phyloP scores from a whole-genome alignment of 345 rosid genomes.

The Anacardium occidentale region DNA sequence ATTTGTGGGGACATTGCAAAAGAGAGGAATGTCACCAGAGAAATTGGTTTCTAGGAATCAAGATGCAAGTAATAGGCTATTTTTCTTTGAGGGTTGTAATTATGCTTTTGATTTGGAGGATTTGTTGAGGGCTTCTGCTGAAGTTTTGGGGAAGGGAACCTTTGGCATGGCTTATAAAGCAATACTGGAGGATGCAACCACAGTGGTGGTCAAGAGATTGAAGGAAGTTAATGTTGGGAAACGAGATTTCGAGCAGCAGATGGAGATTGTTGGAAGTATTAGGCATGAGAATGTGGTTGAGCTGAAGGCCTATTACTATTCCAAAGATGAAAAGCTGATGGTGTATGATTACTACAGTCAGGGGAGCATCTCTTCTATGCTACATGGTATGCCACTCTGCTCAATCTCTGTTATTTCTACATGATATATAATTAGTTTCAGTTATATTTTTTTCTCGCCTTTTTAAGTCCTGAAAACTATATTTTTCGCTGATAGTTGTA shows the following conservation, averaged over 20 bases:
- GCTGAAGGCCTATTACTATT: constrained; percentile 81
- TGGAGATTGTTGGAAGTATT: constrained; percentile 79
- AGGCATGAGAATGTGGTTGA: constrained; percentile 77
- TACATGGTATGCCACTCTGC: constrained; percentile 60
- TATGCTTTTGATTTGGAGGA: constrained; percentile 95
- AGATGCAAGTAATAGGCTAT: constrained; percentile 75
- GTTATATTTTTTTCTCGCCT: constrained; percentile 1
- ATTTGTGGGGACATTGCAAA: constrained; percentile 52
- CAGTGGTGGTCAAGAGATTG: constrained; percentile 81
- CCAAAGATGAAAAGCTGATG: constrained; percentile 87
- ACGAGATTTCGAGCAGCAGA: constrained; percentile 89
- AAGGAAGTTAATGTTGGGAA: constrained; percentile 79
- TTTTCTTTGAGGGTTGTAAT: constrained; percentile 88
- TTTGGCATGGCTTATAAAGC: constrained; percentile 92
- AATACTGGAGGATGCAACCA: constrained; percentile 65
- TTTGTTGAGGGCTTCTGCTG: constrained; percentile 94
- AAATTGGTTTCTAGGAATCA: constrained; percentile 70
- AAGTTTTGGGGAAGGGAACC: constrained; percentile 95
- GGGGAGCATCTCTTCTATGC: constrained; percentile 64
- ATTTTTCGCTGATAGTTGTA: not conserved
- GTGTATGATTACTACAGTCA: constrained; percentile 68
- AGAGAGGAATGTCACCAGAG: constrained; percentile 83
- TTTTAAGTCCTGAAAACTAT: not conserved
- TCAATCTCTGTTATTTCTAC: constrained; percentile 7
- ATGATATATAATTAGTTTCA: not conserved